A percentile compares a stretch with the other conserved stretches of the same genome.
Evolutionary conservation across 2,329 filamentous ascomycete genomes (phyloP).

Genomic region (Penicillium oxalicum): DNA sequence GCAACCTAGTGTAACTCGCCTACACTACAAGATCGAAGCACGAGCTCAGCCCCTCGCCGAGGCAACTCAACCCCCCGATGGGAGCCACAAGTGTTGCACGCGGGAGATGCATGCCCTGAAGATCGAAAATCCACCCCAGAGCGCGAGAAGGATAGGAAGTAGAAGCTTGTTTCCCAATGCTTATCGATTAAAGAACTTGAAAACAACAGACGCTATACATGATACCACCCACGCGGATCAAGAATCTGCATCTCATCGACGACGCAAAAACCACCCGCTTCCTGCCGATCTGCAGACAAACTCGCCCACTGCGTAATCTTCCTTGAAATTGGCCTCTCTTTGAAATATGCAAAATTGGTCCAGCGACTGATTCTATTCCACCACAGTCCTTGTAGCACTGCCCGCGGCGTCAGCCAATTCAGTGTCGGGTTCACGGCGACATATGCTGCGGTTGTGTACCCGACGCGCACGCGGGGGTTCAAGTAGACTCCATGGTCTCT

Average conservation of each 20-base stretch:
- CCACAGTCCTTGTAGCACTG: constrained; percentile 54
- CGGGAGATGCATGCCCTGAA: no score
- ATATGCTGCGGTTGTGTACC: constrained; percentile 28
- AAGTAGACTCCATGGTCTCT: constrained; percentile 30
- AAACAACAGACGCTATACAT: constrained; percentile 7
- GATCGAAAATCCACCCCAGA: no score
- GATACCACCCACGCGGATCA: constrained; percentile 16
- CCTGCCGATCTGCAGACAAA: constrained; percentile 6
- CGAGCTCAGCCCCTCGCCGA: no score
- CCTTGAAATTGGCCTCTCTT: constrained; percentile 23
- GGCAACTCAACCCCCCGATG: no score
- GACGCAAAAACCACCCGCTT: constrained; percentile 15
- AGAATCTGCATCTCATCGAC: constrained; percentile 23
- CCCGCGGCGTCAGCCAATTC: constrained; percentile 45
- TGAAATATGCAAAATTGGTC: constrained; percentile 30
- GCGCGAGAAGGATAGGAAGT: no score
- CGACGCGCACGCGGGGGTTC: constrained; percentile 38
- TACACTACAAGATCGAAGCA: no score
- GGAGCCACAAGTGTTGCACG: no score
- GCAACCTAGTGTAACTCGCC: no score
- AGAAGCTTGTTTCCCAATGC: no score
- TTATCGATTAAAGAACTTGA: no score
- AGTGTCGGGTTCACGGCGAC: constrained; percentile 17
- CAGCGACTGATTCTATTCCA: constrained; percentile 50
- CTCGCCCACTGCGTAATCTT: constrained; percentile 34